A percentile compares a stretch with the other conserved stretches of the same genome.
Conservation (phyloP, 345 rosid genomes). For the Sonneratia alba region DNA sequence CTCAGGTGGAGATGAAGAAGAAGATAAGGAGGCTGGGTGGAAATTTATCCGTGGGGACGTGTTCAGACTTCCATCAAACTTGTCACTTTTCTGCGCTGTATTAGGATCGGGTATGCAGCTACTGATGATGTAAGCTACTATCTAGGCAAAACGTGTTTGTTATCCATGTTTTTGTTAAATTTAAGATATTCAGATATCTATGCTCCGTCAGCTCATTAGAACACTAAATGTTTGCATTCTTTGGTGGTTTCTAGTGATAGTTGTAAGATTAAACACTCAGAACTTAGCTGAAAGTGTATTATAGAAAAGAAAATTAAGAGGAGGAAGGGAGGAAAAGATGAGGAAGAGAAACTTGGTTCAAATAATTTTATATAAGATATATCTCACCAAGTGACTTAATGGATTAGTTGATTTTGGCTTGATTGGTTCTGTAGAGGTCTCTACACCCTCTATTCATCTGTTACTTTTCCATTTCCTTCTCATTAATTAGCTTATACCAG, state of each 20-base stretch:
- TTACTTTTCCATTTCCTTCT: not conserved
- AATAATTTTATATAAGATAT: not conserved
- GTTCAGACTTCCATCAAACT: constrained; percentile 50
- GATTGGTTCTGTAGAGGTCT: not conserved
- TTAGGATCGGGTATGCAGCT: constrained; percentile 75
- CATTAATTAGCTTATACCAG: not conserved
- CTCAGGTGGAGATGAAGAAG: constrained; percentile 64
- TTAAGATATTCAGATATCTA: constrained; percentile 11
- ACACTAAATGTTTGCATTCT: not conserved
- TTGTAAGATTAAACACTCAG: not conserved
- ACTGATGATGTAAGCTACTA: constrained; percentile 53
- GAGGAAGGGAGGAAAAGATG: not conserved
- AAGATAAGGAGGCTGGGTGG: constrained; percentile 70
- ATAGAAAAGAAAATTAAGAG: not conserved
- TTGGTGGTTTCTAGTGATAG: not conserved
- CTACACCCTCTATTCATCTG: not conserved
- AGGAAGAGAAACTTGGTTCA: not conserved
- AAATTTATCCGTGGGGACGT: constrained; percentile 69
- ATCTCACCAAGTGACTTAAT: not conserved
- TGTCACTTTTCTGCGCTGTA: constrained; percentile 61
- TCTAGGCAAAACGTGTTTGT: not conserved
- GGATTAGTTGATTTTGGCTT: not conserved
- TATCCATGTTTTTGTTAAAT: not conserved
- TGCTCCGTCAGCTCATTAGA: constrained; percentile 19
- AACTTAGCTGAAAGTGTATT: not conserved